These are phyloP conservation scores for Kwoniella newhampshirensis DNA, from an alignment of 768 basidiomycete species.

Conservation along the genomic window DNA sequence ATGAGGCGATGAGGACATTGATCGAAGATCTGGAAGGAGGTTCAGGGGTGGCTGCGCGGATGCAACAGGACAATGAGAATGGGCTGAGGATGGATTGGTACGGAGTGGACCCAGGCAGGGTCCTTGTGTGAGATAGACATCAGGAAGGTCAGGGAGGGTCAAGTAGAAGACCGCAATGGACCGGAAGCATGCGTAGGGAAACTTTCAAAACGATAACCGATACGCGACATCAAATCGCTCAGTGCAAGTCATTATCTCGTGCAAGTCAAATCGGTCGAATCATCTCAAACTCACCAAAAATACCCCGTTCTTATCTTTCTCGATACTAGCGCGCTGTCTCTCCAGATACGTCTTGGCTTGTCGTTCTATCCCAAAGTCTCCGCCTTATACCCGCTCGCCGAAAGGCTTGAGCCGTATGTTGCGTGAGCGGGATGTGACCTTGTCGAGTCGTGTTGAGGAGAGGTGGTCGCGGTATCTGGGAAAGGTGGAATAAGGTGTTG, in stretches of 20 bases:
- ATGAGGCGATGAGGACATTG: slow-evolving; percentile 41
- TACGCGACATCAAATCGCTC: not conserved
- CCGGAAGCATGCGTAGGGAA: not conserved
- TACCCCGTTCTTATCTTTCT: too few relatives aligned
- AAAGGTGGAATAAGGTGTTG: too few relatives aligned
- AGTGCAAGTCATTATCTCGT: not conserved
- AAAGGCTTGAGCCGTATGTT: slow-evolving; percentile 43
- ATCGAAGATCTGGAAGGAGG: slow-evolving; percentile 31
- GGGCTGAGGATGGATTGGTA: slow-evolving; percentile 20
- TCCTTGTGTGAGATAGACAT: slow-evolving; percentile 2
- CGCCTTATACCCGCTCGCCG: slow-evolving; percentile 44
- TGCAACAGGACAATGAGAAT: slow-evolving; percentile 4
- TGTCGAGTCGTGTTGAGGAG: too few relatives aligned
- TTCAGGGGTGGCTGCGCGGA: not conserved
- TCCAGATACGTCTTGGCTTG: too few relatives aligned
- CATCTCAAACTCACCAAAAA: too few relatives aligned
- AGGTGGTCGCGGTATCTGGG: too few relatives aligned
- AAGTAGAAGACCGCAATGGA: not conserved
- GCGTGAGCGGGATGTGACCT: slow-evolving; percentile 11
- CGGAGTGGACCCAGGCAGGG: not conserved
- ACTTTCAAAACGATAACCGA: not conserved
- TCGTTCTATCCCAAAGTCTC: slow-evolving; percentile 16
- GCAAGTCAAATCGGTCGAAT: not conserved
- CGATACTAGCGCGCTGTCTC: too few relatives aligned
- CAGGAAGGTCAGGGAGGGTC: slow-evolving; percentile 2